These are phyloP conservation scores for Pouteria glomerata DNA, from an alignment of 148 eudicot genomes.

Conservation along the genomic window DNA sequence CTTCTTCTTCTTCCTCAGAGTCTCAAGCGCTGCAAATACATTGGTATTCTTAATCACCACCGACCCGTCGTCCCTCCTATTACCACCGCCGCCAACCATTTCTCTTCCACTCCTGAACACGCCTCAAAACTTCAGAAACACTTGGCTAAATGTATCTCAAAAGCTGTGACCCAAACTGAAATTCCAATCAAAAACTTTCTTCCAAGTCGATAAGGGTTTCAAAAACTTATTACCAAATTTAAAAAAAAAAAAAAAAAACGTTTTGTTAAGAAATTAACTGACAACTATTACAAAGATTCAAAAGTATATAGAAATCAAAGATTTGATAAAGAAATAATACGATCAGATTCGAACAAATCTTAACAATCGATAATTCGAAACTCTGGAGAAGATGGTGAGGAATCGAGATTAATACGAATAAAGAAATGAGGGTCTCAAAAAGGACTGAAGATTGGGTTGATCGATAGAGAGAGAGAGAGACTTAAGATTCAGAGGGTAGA, in stretches of 20 bases:
- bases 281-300: background rate
- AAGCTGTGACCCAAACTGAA: background rate
- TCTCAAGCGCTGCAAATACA: conserved; percentile 80
- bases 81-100: conserved; percentile 72
- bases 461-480: background rate
- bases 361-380: background rate
- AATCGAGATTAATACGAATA: background rate
- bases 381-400: background rate
- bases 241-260: background rate
- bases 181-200: background rate
- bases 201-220: background rate
- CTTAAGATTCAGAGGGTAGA: background rate
- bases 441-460: background rate
- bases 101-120: conserved; percentile 10
- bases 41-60: conserved; percentile 60
- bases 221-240: background rate
- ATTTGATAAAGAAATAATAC: background rate
- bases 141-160: background rate
- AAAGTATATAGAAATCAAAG: background rate
- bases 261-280: background rate
- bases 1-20: conserved; percentile 81
- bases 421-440: background rate
- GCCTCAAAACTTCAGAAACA: background rate
- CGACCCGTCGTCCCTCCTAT: conserved; percentile 54
- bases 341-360: background rate